phyloP scores from a whole-genome alignment of 352 stramenopile species.

The Pythium graminicola region DNA sequence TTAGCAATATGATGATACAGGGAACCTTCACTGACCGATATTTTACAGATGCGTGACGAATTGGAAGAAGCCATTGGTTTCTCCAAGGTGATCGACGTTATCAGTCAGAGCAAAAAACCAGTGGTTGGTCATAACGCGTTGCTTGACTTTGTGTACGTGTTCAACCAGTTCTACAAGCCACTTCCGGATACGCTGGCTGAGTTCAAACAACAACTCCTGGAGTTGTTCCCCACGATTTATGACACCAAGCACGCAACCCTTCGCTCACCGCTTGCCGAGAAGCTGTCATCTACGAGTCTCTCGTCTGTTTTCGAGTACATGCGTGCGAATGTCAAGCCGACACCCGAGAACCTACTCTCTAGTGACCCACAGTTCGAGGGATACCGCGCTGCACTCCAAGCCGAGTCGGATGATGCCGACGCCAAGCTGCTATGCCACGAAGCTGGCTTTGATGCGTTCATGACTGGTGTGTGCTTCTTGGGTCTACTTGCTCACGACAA shows the following conservation, averaged over 20 bases:
- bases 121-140: slow-evolving; percentile 79
- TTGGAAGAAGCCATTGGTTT: slow-evolving; percentile 71
- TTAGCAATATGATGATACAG: neutral
- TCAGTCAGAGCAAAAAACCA: slow-evolving; percentile 70
- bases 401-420: slow-evolving; percentile 36
- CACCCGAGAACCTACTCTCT: slow-evolving; percentile 46
- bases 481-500: slow-evolving; percentile 53
- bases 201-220: slow-evolving; percentile 62
- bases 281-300: slow-evolving; percentile 55
- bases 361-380: slow-evolving; percentile 48
- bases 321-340: slow-evolving; percentile 52
- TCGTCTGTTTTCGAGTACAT: slow-evolving; percentile 74
- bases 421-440: slow-evolving; percentile 69
- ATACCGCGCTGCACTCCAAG: slow-evolving; percentile 55
- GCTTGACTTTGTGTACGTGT: slow-evolving; percentile 80
- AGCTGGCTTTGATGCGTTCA: slow-evolving; percentile 82
- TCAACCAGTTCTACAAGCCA: slow-evolving; percentile 76
- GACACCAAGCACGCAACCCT: slow-evolving; percentile 74
- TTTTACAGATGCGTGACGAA: slow-evolving; percentile 39
- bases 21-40: neutral
- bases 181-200: slow-evolving; percentile 60
- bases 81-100: slow-evolving; percentile 63
- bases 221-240: slow-evolving; percentile 69
- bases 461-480: slow-evolving; percentile 76
- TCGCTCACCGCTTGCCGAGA: slow-evolving; percentile 41